Base-by-base conservation (phyloP, 2,329 filamentous ascomycete species). In the Magnaporthiopsis incrustans region DNA sequence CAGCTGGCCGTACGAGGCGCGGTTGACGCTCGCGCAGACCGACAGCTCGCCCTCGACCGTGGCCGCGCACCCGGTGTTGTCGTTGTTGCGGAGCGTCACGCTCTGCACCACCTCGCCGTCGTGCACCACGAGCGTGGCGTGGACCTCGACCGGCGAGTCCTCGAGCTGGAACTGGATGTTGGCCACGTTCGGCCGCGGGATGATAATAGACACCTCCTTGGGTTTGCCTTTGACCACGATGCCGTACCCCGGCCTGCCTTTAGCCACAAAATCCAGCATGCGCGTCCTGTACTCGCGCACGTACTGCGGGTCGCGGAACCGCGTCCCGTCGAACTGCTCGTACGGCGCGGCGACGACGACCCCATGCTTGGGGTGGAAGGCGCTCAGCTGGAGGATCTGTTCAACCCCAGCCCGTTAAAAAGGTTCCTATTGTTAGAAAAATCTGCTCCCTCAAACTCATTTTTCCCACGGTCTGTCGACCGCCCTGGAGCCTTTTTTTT, bases 1-100 rank as follows among this genome's bases (percentile, higher is more conserved):
- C 14, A 69, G 65, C 25, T 69, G 68, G 0, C 68, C 68, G 35
- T 69, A 69, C 6, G 68, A 69, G 11, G 68, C 68, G 22, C 68
- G 64, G 3, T 68, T 67, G 2, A 69, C 67, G 38, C 68, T 67
- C 4, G 65, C 61, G 3, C 57, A 35, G 10, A 69, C 14, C 10
- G 61, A 38, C 1, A 70, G 44, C 30, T 30, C 38, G 33, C 66
- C 65, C 11, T 60, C 26, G 8, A 67, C 35, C 3, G 4, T 26
- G 12, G 26, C n/a, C 22, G 26, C 22, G 18, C 3, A 1, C 10
- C 18, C 38, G 38, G 11, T 18, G 15, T 5, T 6, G 15, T 22
- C 22, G 4, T 35, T 62, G 27, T 67, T 68, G n/a, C 63, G 64
- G 14, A 70, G n/a, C 26, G 59, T 63, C 38, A 63, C 63, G 1